Evolutionary conservation across 768 basidiomycete species (phyloP).

Genomic region (Gelatoporia subvermispora): DNA sequence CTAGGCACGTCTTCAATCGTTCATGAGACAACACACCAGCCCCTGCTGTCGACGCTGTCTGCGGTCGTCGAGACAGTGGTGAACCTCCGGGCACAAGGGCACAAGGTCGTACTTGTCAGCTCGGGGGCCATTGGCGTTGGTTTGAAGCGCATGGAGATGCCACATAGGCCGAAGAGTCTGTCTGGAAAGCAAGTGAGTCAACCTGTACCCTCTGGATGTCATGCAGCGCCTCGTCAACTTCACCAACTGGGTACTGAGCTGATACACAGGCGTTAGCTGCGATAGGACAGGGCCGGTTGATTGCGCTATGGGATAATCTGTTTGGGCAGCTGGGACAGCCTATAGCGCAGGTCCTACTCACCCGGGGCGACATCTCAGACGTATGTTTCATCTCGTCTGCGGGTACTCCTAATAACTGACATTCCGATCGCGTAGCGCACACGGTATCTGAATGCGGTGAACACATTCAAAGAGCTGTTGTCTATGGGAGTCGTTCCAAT

Average conservation of each 20-base stretch:
- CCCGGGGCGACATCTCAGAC: constrained; percentile 95
- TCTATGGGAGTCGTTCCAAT: constrained; percentile 96
- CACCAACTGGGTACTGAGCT: constrained; percentile 11
- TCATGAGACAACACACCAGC: constrained; percentile 88
- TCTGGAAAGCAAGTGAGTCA: constrained; percentile 85
- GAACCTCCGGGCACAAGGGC: constrained; percentile 69
- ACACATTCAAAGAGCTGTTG: constrained; percentile 88
- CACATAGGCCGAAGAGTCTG: constrained; percentile 74
- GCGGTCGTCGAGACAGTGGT: constrained; percentile 90
- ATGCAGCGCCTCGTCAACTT: background rate
- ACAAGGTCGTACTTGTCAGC: constrained; percentile 92
- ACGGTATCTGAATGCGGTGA: constrained; percentile 93
- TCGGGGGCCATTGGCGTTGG: constrained; percentile 99
- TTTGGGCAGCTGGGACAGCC: constrained; percentile 93
- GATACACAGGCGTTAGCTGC: constrained; percentile 81
- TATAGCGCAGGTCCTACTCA: constrained; percentile 91
- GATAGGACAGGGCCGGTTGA: constrained; percentile 93
- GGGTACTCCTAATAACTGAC: no score
- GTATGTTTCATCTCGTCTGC: constrained; percentile 39
- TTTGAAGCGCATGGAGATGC: constrained; percentile 83
- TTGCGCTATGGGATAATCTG: constrained; percentile 95
- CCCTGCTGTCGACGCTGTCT: constrained; percentile 86
- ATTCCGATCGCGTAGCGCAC: constrained; percentile 60
- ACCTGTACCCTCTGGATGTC: background rate
- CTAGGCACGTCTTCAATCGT: constrained; percentile 97